Percentiles rank a stretch among this genome's conserved stretches.
phyloP scores from a whole-genome alignment of 192 early-diverging fungal species.

The Coemansia sp. region DNA sequence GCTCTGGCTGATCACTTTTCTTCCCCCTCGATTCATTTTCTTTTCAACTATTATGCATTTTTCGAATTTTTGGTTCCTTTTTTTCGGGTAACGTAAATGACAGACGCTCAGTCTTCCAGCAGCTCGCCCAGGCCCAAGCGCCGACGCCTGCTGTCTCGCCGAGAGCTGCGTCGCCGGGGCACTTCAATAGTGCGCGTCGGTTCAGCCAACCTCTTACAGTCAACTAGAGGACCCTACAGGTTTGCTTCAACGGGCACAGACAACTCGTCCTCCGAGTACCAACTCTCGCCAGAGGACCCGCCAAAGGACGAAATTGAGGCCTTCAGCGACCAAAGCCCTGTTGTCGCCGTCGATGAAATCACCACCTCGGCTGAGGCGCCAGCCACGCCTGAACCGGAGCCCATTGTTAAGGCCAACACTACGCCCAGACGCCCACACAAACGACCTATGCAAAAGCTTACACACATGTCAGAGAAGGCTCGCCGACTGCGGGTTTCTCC shows the following conservation, averaged over 20 bases:
- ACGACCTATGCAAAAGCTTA: conserved; percentile 15
- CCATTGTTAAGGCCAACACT: neutral
- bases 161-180: conserved; percentile 32
- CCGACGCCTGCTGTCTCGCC: conserved; percentile 32
- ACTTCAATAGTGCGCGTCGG: conserved; percentile 39
- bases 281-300: neutral
- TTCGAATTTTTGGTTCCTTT: neutral
- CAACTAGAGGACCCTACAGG: conserved; percentile 21
- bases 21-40: neutral
- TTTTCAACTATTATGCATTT: neutral
- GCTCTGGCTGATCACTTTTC: neutral
- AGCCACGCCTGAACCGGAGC: neutral
- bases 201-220: conserved; percentile 25
- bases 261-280: neutral
- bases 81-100: neutral
- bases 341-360: neutral
- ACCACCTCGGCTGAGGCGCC: neutral
- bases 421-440: neutral
- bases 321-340: neutral
- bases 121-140: conserved; percentile 1
- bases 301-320: neutral
- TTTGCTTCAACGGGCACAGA: conserved; percentile 4
- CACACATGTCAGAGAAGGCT: conserved; percentile 18
- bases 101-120: neutral
- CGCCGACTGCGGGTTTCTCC: conserved; percentile 23